A percentile compares a stretch with the other conserved stretches of the same genome.
Conservation (phyloP, 2,329 filamentous ascomycete species). For the Parastagonospora avenae region DNA sequence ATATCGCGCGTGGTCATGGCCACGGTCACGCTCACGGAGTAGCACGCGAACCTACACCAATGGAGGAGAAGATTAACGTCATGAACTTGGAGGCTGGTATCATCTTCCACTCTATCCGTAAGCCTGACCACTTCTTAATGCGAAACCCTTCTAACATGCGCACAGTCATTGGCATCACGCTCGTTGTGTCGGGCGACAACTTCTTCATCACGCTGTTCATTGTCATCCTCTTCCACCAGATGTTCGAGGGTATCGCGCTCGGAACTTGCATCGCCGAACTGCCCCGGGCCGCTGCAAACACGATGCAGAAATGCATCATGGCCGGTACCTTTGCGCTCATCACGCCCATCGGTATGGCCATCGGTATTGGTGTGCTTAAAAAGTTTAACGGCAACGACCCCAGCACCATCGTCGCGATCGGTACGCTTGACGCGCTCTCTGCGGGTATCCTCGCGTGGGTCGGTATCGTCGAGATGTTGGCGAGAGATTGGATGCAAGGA, state of each 20-base stretch:
- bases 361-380: conserved; percentile 73
- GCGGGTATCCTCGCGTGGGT: conserved; percentile 82
- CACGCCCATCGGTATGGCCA: conserved; percentile 79
- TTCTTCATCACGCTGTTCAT: conserved; percentile 59
- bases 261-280: conserved; percentile 72
- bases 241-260: conserved; percentile 77
- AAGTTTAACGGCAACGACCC: conserved; percentile 75
- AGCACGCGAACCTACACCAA: conserved; percentile 21
- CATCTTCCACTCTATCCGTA: conserved; percentile 74
- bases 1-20: conserved; percentile 16
- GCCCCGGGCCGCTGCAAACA: conserved; percentile 42
- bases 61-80: conserved; percentile 62
- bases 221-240: conserved; percentile 78
- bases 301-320: conserved; percentile 63
- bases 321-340: conserved; percentile 69
- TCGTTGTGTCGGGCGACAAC: conserved; percentile 59
- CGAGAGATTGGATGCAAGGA: conserved; percentile 69
- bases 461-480: conserved; percentile 79
- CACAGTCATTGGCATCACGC: conserved; percentile 66
- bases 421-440: conserved; percentile 73
- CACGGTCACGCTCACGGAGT: conserved; percentile 29
- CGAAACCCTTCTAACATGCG: not conserved
- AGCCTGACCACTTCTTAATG: conserved; percentile 29
- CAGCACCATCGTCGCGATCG: conserved; percentile 71
- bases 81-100: conserved; percentile 74